Evolutionary conservation across 768 basidiomycete genomes (phyloP), one percentile per base, ranked within the genome.

Genomic region (Suillus fuscotomentosus): DNA sequence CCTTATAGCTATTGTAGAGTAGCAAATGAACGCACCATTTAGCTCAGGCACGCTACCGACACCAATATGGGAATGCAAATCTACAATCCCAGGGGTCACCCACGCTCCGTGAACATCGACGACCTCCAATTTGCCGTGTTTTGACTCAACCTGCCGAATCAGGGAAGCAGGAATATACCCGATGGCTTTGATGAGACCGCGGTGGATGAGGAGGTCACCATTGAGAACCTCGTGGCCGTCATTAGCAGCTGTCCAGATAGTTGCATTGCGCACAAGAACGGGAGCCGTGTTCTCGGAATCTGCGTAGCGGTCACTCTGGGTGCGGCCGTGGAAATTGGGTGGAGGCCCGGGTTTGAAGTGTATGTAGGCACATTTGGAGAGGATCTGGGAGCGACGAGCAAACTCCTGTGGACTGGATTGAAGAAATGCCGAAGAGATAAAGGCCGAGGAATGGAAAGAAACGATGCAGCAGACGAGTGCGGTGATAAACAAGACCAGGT

Each of bases 191-290:
- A 92, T 87, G 22, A 92, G 68, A 5, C 90, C 91, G 56, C 83
- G 84, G 67, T 91, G 86, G 45, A 97, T 70, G 2, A 92, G 79
- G 11, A 96, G 77, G 65, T 91, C 90, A 1, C 86, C 89, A 6
- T 76, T 74, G 45, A 92, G 61, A 34, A 94, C 81, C 65, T 89
- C 80, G 2, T 86, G 85, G 0, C 93, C 93, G 50, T 90, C 86
- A 34, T 86, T 71, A 27, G 75, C 72, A 9, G 93, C 92, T 1
- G 93, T 95, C 94, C 94, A 96, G 66, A 97, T 83, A 36, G 81
- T 91, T 34, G 88, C 94, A 66, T 94, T 91, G 73, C 80, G 83
- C 62, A 95, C 83, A 57, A 91, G 79, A 6, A 85, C 80, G 2
- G 91, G 80, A 59, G 79, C 80, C 3, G 92, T 90, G 3, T 87